These are phyloP conservation scores for Saccharomycopsis crataegensis DNA, from an alignment of 1,139 yeast genomes.

Conservation along the genomic window DNA sequence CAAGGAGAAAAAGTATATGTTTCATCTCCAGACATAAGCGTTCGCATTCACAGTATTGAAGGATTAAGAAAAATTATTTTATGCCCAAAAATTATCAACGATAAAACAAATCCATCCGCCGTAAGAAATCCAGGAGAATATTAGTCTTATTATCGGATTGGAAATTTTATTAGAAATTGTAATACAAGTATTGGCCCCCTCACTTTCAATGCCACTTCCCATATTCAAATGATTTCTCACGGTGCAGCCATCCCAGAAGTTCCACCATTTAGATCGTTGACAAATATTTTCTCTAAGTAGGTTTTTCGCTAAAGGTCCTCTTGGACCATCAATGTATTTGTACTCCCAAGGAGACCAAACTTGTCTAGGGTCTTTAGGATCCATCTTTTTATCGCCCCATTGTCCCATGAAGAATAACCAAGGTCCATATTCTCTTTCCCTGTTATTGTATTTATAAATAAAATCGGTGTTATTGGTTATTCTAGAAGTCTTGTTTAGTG, in stretches of 20 bases:
- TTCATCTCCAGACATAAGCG: no score
- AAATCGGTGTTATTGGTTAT: slow-evolving; percentile 39
- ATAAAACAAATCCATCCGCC: slow-evolving; percentile 19
- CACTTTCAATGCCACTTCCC: slow-evolving; percentile 87
- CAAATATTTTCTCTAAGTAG: slow-evolving; percentile 64
- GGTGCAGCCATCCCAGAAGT: slow-evolving; percentile 64
- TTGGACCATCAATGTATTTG: slow-evolving; percentile 86
- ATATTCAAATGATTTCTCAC: slow-evolving; percentile 64
- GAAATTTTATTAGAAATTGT: slow-evolving; percentile 12
- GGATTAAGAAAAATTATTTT: no score
- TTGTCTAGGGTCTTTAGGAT: slow-evolving; percentile 67
- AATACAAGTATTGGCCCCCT: slow-evolving; percentile 50
- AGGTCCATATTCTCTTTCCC: slow-evolving; percentile 59
- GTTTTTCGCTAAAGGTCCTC: slow-evolving; percentile 80
- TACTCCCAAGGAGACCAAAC: slow-evolving; percentile 83
- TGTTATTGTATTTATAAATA: slow-evolving; percentile 21
- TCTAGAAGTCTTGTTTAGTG: slow-evolving; percentile 29
- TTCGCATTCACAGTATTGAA: no score
- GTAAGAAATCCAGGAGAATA: slow-evolving; percentile 16
- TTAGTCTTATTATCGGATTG: slow-evolving; percentile 4
- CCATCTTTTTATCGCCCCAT: slow-evolving; percentile 84
- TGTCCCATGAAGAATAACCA: slow-evolving; percentile 79
- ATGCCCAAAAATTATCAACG: slow-evolving; percentile 17
- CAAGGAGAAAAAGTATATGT: no score
- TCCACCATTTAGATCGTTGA: slow-evolving; percentile 84